Base-by-base conservation (phyloP, 352 stramenopile genomes). In the Globisporangium paddicum region DNA sequence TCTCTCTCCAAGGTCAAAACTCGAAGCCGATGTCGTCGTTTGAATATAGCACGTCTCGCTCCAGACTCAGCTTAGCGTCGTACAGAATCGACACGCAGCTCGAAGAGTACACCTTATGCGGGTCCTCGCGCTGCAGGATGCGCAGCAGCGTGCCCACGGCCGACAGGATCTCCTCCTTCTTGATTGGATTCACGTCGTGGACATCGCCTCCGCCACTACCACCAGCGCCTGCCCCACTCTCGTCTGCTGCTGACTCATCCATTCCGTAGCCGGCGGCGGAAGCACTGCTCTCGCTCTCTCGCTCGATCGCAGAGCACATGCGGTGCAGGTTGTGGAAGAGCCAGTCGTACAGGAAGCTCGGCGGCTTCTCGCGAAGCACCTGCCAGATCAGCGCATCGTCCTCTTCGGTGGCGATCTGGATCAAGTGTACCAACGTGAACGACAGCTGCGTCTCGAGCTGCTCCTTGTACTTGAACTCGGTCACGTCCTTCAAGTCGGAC, bases 401-500 rank as follows among this genome's bases (percentile, higher is more conserved):
- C 57, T 89, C 77, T n/a, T 85, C 63, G 0, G 79, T 77, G 1
- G 82, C 83, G 18, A 95, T 74, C 57, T 90, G 69, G 53, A 95
- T 82, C 55, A 95, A 52, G 49, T 93, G 86, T 52, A 93, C 76
- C 50, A 95, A 67, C 30, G 86, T 93, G 55, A 95, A 95, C 8
- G 83, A 93, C 11, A 95, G 51, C 64, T 95, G 86, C 16, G 85
- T 90, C 56, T 95, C 86, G 7, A 95, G 66, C 50, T 95, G 86
- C 55, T 91, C 83, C 63, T 95, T 95, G 75, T 95, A 95, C n/a
- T 84, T 82, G 71, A 93, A 95, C 69, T 95, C 86, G 1, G 77
- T 91, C 63, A 95, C 83, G 52, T 95, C 86, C 47, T 93, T 90
- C 54, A 95, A 62, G 49, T 93, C 83, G 0, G 85, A 93, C 8